Percentiles rank a stretch among this genome's conserved stretches.
Conservation (phyloP, 352 stramenopile genomes). For the Aphanomyces astaci region DNA sequence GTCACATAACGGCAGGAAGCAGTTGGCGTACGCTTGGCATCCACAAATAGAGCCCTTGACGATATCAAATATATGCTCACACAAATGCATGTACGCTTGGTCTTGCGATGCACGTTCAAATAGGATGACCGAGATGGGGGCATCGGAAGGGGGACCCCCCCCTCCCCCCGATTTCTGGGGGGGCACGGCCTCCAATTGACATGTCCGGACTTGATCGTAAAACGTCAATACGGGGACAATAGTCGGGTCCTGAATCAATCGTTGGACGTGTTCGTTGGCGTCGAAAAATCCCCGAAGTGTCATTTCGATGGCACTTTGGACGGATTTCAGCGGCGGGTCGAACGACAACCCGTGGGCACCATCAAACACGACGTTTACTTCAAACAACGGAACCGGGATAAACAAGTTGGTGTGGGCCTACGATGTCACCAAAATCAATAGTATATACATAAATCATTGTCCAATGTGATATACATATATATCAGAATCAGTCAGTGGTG, state of each 20-base stretch:
- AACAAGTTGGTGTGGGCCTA: conserved; percentile 22
- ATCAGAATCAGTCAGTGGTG: no score
- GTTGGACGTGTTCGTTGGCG: conserved; percentile 34
- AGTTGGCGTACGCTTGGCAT: conserved; percentile 26
- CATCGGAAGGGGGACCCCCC: neutral
- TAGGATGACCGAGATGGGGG: conserved; percentile 25
- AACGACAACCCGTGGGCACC: conserved; percentile 32
- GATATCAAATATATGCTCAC: conserved; percentile 39
- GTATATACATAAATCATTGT: conserved; percentile 23
- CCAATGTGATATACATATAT: no score
- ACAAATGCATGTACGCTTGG: conserved; percentile 29
- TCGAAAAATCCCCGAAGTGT: conserved; percentile 35
- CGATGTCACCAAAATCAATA: conserved; percentile 5
- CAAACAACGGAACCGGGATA: conserved; percentile 25
- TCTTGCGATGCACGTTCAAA: conserved; percentile 35
- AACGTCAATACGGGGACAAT: conserved; percentile 43
- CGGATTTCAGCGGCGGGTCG: conserved; percentile 30
- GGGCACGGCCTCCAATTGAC: conserved; percentile 24
- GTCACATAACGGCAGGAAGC: conserved; percentile 33
- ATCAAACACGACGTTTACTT: conserved; percentile 21
- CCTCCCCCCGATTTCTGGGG: neutral
- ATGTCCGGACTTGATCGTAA: conserved; percentile 38
- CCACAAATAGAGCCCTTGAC: conserved; percentile 27
- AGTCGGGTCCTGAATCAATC: conserved; percentile 33
- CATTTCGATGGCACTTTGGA: conserved; percentile 28